Evolutionary conservation across 2,329 filamentous ascomycete genomes (phyloP).

Genomic region (Calonectria montana): DNA sequence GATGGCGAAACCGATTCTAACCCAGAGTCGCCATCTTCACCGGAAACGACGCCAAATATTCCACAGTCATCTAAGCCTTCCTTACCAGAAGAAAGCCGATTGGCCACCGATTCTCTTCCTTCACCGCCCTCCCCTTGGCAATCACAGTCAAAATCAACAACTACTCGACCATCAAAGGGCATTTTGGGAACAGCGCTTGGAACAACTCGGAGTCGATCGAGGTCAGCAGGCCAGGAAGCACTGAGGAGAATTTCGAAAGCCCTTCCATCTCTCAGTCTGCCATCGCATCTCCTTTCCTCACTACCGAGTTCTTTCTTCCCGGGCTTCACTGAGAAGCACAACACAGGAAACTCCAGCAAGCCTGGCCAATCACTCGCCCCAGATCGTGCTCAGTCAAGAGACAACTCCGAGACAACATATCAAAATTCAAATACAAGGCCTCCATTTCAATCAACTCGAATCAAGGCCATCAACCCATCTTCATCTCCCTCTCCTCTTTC

Average conservation of each 20-base stretch:
- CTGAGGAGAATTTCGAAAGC: conserved; percentile 68
- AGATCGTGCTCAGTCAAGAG: conserved; percentile 10
- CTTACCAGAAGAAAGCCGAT: conserved; percentile 11
- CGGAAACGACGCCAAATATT: conserved; percentile 23
- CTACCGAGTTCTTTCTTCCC: conserved; percentile 55
- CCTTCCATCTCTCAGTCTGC: conserved; percentile 60
- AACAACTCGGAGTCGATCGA: conserved; percentile 61
- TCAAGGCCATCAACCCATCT: conserved; percentile 15
- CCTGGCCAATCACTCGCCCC: conserved; percentile 18
- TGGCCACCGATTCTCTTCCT: conserved; percentile 32
- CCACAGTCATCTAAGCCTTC: conserved; percentile 19
- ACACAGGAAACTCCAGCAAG: conserved; percentile 6
- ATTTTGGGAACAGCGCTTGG: conserved; percentile 59
- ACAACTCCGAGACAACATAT: conserved; percentile 4
- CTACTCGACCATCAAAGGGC: conserved; percentile 42
- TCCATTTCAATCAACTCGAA: conserved; percentile 25
- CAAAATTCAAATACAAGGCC: conserved; percentile 23
- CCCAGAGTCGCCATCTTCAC: conserved; percentile 35
- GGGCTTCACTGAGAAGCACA: conserved; percentile 48
- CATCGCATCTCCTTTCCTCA: conserved; percentile 52
- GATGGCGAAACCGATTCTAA: conserved; percentile 38
- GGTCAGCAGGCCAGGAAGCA: conserved; percentile 67
- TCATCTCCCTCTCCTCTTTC: conserved; percentile 19
- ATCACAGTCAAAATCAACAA: conserved; percentile 36
- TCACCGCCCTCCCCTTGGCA: conserved; percentile 49